Evolutionary conservation across 208 protist species (phyloP).

Genomic region (Trypanosoma theileri): DNA sequence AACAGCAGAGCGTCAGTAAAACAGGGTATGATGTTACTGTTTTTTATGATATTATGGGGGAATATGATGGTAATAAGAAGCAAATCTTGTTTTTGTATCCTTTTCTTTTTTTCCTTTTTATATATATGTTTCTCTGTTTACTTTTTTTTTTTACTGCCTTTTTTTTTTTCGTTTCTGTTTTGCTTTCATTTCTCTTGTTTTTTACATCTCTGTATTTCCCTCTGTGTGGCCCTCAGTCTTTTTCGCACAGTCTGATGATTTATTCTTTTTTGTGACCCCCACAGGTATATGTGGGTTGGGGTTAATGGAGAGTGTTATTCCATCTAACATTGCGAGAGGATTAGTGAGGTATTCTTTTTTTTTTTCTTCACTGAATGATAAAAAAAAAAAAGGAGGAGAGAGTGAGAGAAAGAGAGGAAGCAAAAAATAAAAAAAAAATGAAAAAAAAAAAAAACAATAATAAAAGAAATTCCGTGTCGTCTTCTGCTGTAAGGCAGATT

Average conservation of each 20-base stretch:
- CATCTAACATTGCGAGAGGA: no score
- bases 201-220: neutral
- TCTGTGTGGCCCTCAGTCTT: no score
- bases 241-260: no score
- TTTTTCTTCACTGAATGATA: no score
- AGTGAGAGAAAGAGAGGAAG: neutral
- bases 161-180: slow-evolving; percentile 8
- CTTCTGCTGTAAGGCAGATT: no score
- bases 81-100: neutral
- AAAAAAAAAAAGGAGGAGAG: neutral
- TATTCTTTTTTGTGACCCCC: no score
- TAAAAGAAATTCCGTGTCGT: neutral
- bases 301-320: no score
- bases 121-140: slow-evolving; percentile 4
- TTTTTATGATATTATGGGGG: no score
- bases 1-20: no score
- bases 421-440: slow-evolving; percentile 2
- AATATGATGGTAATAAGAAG: neutral
- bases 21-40: no score
- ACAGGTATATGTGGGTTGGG: no score
- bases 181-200: neutral
- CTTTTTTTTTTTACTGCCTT: slow-evolving; percentile 5
- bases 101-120: slow-evolving; percentile 8
- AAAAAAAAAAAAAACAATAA: slow-evolving; percentile 2
- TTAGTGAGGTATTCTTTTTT: no score